A percentile compares a stretch with the other conserved stretches of the same genome.
phyloP scores from a whole-genome alignment of 1,284 basidiomycete species.

The Sparassis latifolia region DNA sequence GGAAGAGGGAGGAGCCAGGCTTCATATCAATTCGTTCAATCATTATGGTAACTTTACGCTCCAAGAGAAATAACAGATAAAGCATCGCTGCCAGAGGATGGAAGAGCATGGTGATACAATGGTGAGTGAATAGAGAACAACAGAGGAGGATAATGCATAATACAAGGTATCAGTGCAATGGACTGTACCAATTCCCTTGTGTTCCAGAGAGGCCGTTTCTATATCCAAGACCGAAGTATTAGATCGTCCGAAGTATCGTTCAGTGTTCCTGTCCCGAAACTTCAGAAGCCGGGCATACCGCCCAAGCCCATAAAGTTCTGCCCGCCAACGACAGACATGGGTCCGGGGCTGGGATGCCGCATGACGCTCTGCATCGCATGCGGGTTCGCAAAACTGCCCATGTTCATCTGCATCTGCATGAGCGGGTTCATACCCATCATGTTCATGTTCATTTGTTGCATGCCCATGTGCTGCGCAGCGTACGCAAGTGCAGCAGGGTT shows the following conservation, averaged over 20 bases:
- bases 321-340: constrained; percentile 31
- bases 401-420: constrained; percentile 66
- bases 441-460: constrained; percentile 53
- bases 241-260: constrained; percentile 7
- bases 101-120: constrained; percentile 22
- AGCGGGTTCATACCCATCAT: constrained; percentile 48
- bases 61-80: constrained; percentile 8
- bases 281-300: constrained; percentile 30
- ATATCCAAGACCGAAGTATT: constrained; percentile 17
- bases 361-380: constrained; percentile 79
- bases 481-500: constrained; percentile 43
- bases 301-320: constrained; percentile 55
- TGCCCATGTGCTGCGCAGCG: constrained; percentile 41
- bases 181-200: constrained; percentile 11
- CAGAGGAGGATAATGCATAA: constrained; percentile 12
- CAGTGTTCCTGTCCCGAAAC: not conserved
- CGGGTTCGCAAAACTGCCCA: constrained; percentile 45
- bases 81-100: constrained; percentile 9
- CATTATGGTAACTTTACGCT: constrained; percentile 17
- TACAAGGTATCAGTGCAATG: constrained; percentile 13
- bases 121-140: constrained; percentile 3
- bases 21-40: constrained; percentile 8
- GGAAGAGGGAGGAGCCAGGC: constrained; percentile 4
- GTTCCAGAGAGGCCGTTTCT: constrained; percentile 13
- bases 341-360: constrained; percentile 69